Conservation (phyloP, 768 basidiomycete genomes). For the Mycena floridula region DNA sequence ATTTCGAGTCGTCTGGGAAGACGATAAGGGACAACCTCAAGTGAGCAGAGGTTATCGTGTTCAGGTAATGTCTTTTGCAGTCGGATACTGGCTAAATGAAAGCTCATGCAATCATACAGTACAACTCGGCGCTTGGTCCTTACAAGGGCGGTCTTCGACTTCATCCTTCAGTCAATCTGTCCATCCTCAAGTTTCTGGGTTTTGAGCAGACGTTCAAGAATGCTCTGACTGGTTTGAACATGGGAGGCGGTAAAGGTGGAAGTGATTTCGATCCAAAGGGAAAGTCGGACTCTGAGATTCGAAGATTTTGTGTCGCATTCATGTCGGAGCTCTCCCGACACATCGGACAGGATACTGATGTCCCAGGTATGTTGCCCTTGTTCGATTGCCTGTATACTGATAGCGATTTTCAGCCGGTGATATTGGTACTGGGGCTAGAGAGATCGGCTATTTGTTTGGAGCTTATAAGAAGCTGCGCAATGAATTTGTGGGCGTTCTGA, state of each 20-base stretch:
- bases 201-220: conserved; percentile 83
- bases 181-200: conserved; percentile 80
- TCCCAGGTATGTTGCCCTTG: conserved; percentile 38
- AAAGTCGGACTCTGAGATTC: conserved; percentile 68
- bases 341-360: conserved; percentile 71
- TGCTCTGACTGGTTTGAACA: conserved; percentile 67
- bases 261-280: conserved; percentile 81
- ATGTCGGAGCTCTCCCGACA: conserved; percentile 71
- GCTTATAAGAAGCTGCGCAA: conserved; percentile 72
- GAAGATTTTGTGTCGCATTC: conserved; percentile 65
- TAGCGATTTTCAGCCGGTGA: conserved; percentile 40
- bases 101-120: conserved; percentile 27
- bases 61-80: conserved; percentile 35
- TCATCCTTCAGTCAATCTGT: conserved; percentile 75
- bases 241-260: conserved; percentile 80
- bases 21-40: conserved; percentile 56
- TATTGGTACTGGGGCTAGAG: conserved; percentile 71
- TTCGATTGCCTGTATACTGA: not conserved
- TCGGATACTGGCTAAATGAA: conserved; percentile 1
- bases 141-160: conserved; percentile 78
- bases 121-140: conserved; percentile 73
- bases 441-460: conserved; percentile 73
- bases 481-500: conserved; percentile 66
- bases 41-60: conserved; percentile 74
- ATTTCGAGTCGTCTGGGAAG: conserved; percentile 78